A percentile compares a stretch with the other conserved stretches of the same genome.
These are phyloP conservation scores for Tuber calosporum DNA, from an alignment of 495 filamentous ascomycete species.

Conservation along the genomic window DNA sequence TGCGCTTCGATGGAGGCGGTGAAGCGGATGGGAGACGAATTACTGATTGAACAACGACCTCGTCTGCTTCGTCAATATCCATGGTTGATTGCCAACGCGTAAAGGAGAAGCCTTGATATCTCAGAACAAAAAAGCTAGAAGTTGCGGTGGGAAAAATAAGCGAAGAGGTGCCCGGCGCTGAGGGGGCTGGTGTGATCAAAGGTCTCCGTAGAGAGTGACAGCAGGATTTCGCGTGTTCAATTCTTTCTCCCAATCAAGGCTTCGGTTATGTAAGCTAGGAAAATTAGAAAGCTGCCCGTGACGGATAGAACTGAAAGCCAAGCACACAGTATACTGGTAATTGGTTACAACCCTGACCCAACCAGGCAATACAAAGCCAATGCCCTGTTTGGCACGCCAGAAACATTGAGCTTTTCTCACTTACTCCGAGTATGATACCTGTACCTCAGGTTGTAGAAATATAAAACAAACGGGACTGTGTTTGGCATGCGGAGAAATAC, in stretches of 20 bases:
- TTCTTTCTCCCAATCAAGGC: too few relatives aligned
- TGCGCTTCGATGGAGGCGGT: constrained; percentile 48
- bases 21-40: constrained; percentile 63
- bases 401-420: too few relatives aligned
- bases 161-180: not conserved
- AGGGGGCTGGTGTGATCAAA: not conserved
- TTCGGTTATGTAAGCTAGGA: not conserved
- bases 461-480: too few relatives aligned
- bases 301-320: not conserved
- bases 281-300: not conserved
- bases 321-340: not conserved
- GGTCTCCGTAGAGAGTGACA: not conserved
- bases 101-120: not conserved
- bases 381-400: too few relatives aligned
- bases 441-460: too few relatives aligned
- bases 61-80: constrained; percentile 11
- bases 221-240: not conserved
- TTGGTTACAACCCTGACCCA: not conserved
- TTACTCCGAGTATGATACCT: too few relatives aligned
- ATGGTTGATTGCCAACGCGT: not conserved
- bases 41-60: constrained; percentile 56
- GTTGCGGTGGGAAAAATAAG: not conserved
- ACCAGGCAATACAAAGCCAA: too few relatives aligned
- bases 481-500: too few relatives aligned
- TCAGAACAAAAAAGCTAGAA: not conserved